Base-by-base conservation (phyloP, 1,139 yeast species). In the Saccharomycopsis phalli region DNA sequence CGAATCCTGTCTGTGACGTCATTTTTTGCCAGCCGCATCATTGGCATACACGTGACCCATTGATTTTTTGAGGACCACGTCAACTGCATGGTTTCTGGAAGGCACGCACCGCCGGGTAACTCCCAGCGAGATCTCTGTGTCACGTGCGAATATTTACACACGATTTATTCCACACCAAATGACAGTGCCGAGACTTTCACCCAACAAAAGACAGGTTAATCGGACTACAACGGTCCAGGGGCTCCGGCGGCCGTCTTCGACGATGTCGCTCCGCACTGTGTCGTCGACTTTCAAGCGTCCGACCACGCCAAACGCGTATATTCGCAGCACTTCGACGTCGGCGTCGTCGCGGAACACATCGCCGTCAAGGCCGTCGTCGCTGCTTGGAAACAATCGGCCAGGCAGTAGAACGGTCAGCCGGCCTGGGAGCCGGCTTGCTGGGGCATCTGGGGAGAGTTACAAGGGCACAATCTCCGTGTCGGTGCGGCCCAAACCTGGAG, bases 1-100 rank as follows among this genome's bases (percentile, higher is more conserved):
- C 74, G 75, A 69, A 69, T 69, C 75, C 74, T 69, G 74, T 69
- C 74, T 68, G 73, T 69, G 34, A 39, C 48, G 48, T 10, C 31
- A 39, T 42, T 42, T 44, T 42, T 42, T 41, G 6, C 8, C n/a
- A n/a, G n/a, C n/a, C n/a, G n/a, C n/a, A n/a, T n/a, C n/a, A n/a
- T n/a, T n/a, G n/a, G n/a, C n/a, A n/a, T n/a, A n/a, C n/a, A n/a
- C n/a, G n/a, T n/a, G n/a, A n/a, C n/a, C n/a, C n/a, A n/a, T n/a
- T n/a, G n/a, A n/a, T n/a, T n/a, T n/a, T n/a, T n/a, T n/a, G n/a
- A n/a, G n/a, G n/a, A n/a, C n/a, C n/a, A n/a, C n/a, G n/a, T n/a
- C n/a, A n/a, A n/a, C n/a, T n/a, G n/a, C n/a, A n/a, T n/a, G n/a
- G n/a, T n/a, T n/a, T n/a, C n/a, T n/a, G n/a, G n/a, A n/a, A n/a